These are phyloP conservation scores for Begonia loranthoides DNA, from an alignment of 306 rosid species.

Conservation along the genomic window DNA sequence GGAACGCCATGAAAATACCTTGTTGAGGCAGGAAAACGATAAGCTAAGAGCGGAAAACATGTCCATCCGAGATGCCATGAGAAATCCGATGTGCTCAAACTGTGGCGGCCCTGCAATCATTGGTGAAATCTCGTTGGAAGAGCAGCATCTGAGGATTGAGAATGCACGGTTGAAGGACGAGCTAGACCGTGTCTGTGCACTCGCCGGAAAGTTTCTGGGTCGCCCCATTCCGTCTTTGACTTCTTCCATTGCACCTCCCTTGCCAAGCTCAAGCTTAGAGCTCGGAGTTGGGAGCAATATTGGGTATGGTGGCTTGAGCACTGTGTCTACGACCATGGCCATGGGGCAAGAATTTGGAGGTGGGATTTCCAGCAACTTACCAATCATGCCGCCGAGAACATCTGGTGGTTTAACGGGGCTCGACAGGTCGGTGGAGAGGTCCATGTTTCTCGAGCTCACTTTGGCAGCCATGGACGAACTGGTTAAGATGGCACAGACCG, in stretches of 20 bases:
- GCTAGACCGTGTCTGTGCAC: slow-evolving; percentile 66
- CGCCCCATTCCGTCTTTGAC: slow-evolving; percentile 43
- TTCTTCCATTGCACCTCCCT: slow-evolving; percentile 28
- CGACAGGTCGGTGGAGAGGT: slow-evolving; percentile 57
- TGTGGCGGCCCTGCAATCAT: slow-evolving; percentile 78
- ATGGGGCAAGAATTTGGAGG: slow-evolving; percentile 44
- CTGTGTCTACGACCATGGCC: slow-evolving; percentile 37
- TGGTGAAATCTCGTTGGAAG: slow-evolving; percentile 71
- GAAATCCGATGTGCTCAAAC: slow-evolving; percentile 78
- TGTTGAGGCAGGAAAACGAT: slow-evolving; percentile 87
- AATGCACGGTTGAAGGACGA: slow-evolving; percentile 80
- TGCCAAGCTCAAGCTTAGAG: slow-evolving; percentile 67
- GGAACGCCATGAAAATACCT: slow-evolving; percentile 80
- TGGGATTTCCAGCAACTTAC: slow-evolving; percentile 32
- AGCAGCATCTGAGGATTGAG: slow-evolving; percentile 74
- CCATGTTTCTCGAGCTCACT: slow-evolving; percentile 72
- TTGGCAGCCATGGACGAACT: slow-evolving; percentile 88
- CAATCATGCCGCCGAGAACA: slow-evolving; percentile 25
- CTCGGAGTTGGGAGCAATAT: slow-evolving; percentile 61
- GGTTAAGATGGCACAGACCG: slow-evolving; percentile 58
- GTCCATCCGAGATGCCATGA: slow-evolving; percentile 81
- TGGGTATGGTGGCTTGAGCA: slow-evolving; percentile 38
- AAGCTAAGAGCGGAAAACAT: slow-evolving; percentile 80
- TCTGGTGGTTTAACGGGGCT: slow-evolving; percentile 9
- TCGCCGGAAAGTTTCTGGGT: slow-evolving; percentile 68